phyloP scores from a whole-genome alignment of 108 stramenopile species.

The Cyclotella sp. region DNA sequence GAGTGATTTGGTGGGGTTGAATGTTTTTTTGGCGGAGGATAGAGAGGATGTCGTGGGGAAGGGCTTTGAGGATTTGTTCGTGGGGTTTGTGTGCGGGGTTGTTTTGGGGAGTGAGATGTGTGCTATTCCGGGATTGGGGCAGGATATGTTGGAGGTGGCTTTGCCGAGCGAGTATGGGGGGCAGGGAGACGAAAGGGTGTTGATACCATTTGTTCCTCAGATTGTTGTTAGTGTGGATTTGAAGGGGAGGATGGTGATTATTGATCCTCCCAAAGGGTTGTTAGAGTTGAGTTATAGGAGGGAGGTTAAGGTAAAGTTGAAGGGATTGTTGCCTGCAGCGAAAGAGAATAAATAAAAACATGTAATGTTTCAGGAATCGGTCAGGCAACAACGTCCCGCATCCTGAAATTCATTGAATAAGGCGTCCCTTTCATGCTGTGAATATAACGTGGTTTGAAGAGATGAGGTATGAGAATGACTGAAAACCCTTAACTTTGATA shows the following conservation, averaged over 20 bases:
- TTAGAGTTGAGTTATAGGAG: slow-evolving; percentile 79
- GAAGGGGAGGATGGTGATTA: slow-evolving; percentile 51
- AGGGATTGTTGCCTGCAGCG: slow-evolving; percentile 66
- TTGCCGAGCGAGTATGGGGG: slow-evolving; percentile 43
- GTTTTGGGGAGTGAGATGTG: slow-evolving; percentile 87
- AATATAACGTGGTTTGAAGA: no score
- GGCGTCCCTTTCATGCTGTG: no score
- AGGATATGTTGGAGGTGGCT: slow-evolving; percentile 79
- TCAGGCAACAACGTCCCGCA: no score
- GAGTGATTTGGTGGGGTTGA: slow-evolving; percentile 80
- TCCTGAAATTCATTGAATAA: no score
- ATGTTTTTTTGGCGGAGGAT: slow-evolving; percentile 56
- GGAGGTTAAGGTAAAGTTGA: slow-evolving; percentile 74
- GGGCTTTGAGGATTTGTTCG: slow-evolving; percentile 55
- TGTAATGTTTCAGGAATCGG: no score
- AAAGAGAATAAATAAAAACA: no score
- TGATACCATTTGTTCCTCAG: slow-evolving; percentile 82
- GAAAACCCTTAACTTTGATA: no score
- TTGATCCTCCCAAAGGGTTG: slow-evolving; percentile 77
- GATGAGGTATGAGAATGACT: no score
- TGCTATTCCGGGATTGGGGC: slow-evolving; percentile 75
- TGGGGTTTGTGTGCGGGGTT: slow-evolving; percentile 72
- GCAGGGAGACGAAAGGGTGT: slow-evolving; percentile 66
- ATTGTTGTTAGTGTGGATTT: slow-evolving; percentile 75
- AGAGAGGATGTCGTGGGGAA: slow-evolving; percentile 22